Evolutionary conservation across 305 asterid genomes (phyloP), one percentile per base, ranked within the genome.

Genomic region (Nicotiana rustica): DNA sequence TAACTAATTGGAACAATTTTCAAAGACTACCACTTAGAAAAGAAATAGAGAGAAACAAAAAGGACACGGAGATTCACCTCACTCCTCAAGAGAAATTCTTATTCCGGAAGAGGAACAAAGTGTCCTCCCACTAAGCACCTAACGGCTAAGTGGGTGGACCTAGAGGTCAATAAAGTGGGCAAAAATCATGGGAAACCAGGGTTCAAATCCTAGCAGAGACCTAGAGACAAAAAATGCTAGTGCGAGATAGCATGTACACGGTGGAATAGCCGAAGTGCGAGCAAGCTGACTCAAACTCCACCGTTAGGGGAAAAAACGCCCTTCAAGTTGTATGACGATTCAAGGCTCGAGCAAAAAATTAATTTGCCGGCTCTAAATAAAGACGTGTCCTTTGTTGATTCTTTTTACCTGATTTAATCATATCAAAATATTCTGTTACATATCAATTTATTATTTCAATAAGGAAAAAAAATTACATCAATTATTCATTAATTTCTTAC

Each of bases 271-370:
- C 29, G 35, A 70, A 10, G 10, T 19, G 56, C 3, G 1, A 0
- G 36, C 62, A 52, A 13, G 41, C 79, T 6, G 33, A 47, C 38
- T 71, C 21, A 1, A 71, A 47, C 61, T 44, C 21, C 19, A 0
- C 62, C 6, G 0, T 71, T 10, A 33, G 36, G 25, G 25, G 21
- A 31, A 21, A 31, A 35, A 47, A 0, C 14, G 13, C 2, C 29
- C 78, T 71, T 47, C 60, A 35, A 71, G 61, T 19, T 25, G 47
- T 41, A 38, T 21, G 25, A 0, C 49, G 78, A 47, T 21, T 21
- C 19, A 71, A 71, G 79, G 21, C 79, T 71, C 41, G 10, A 71
- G 41, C 21, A 71, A 71, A 41, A 4, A 21, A 21, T 71, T 71
- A 47, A 36, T 47, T 3, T 21, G 7, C 38, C 41, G 19, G 61